Conservation (phyloP, 1,139 yeast species). For the Nakaseomyces sp. region DNA sequence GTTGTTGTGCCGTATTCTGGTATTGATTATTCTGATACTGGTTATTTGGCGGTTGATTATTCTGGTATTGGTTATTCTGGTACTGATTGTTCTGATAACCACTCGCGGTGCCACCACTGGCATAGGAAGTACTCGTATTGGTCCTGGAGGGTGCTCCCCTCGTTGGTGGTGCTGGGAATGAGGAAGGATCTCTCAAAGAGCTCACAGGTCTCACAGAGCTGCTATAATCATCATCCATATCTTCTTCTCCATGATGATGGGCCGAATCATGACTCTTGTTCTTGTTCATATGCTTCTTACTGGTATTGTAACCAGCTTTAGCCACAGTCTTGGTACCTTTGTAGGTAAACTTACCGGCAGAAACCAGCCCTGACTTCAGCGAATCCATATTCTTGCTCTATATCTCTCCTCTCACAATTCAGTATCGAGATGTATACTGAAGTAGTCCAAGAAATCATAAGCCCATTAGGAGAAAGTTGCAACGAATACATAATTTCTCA, state of each 20-base stretch:
- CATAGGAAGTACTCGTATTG: slow-evolving; percentile 10
- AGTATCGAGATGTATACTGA: too few relatives aligned
- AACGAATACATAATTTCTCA: too few relatives aligned
- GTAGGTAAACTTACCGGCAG: slow-evolving; percentile 31
- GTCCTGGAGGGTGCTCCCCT: slow-evolving; percentile 30
- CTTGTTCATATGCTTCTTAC: slow-evolving; percentile 16
- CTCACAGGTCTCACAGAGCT: slow-evolving; percentile 7
- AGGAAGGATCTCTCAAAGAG: slow-evolving; percentile 32
- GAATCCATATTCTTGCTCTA: not conserved
- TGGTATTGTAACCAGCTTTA: slow-evolving; percentile 38
- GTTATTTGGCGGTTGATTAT: not conserved
- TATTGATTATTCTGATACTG: not conserved
- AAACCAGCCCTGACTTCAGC: slow-evolving; percentile 33
- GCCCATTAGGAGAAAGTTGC: too few relatives aligned
- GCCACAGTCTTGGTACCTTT: slow-evolving; percentile 41
- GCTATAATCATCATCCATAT: slow-evolving; percentile 14
- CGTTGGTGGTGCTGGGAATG: slow-evolving; percentile 50
- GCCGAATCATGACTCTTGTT: slow-evolving; percentile 10
- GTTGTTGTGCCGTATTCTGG: not conserved
- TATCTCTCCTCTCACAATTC: too few relatives aligned
- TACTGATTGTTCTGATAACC: slow-evolving; percentile 11
- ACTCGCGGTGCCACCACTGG: slow-evolving; percentile 1
- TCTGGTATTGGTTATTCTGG: slow-evolving; percentile 6
- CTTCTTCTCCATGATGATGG: slow-evolving; percentile 13
- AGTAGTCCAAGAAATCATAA: too few relatives aligned